Base-by-base conservation (phyloP, 768 basidiomycete species). In the Solioccasus polychromus region DNA sequence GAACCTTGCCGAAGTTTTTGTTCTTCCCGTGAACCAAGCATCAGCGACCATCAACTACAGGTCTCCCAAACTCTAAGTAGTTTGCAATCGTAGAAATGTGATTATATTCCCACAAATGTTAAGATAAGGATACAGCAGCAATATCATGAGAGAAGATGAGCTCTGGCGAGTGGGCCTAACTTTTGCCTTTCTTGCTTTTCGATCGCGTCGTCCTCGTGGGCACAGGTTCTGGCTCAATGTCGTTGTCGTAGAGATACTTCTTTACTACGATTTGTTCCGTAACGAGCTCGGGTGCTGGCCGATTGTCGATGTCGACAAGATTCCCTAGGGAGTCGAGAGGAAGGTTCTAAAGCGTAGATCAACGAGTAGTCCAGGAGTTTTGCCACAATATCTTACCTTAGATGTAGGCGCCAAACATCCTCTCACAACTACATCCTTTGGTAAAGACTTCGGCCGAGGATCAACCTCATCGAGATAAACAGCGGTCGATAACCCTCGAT, bases 1-100 rank as follows among this genome's bases (percentile, higher is more conserved):
- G 35, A 93, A 97, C 62, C 76, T 97, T 34, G 92, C 90, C 1
- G 86, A 92, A 59, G 67, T 88, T 10, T 78, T 80, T 45, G 75
- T 91, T 35, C 78, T 89, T 54, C 88, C 88, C 2, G 83, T 84
- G 24, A 88, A 88, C 62, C 88, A 91, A 69, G 88, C 88, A 26
- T 73, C 77, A 49, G 77, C 84, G 20, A 80, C 75, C 19, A 63
- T 88, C 53, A 78, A 70, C 54, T 83, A 85, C 68, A 72, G 80
- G 49, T 71, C 69, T 32, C 66, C 52, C 23, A 51, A 29, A 18
- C 37, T 15, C 42, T 52, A 35, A 52, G 38, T 45, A 20, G 20
- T 4, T 10, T 31, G 31, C 20, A 28, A 35, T 26, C 20, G 8
- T 32, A 40, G 25, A 43, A 36, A 44, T 38, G 39, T 14, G 23